Percentiles rank a stretch among this genome's conserved stretches.
Evolutionary conservation across 2,329 filamentous ascomycete genomes (phyloP).

Genomic region (Ascocoryne sarcoides): DNA sequence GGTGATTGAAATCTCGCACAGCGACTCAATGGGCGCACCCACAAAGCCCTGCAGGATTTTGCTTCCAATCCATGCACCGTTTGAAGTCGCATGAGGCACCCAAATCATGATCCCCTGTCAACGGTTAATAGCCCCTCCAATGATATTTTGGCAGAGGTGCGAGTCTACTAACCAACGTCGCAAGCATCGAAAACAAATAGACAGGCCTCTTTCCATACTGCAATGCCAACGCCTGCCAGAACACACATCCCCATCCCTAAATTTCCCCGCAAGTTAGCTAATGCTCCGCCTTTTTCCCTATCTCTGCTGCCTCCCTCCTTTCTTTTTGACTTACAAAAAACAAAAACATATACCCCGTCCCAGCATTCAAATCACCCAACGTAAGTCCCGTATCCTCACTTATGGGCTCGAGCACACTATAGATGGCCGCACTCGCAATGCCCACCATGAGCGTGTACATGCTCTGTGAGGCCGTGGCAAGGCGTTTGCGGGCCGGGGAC

Average conservation of each 20-base stretch:
- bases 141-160: slow-evolving; percentile 29
- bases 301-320: no score
- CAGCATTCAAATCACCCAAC: slow-evolving; percentile 36
- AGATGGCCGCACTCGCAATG: slow-evolving; percentile 40
- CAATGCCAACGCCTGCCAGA: slow-evolving; percentile 32
- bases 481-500: slow-evolving; percentile 27
- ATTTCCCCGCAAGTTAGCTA: background rate
- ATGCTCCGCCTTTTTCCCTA: no score
- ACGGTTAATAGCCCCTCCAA: slow-evolving; percentile 30
- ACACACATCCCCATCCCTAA: slow-evolving; percentile 27
- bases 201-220: slow-evolving; percentile 18
- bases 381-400: slow-evolving; percentile 38
- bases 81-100: slow-evolving; percentile 27
- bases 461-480: slow-evolving; percentile 23
- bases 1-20: slow-evolving; percentile 29
- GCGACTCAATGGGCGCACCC: slow-evolving; percentile 13
- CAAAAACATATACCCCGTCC: slow-evolving; percentile 44
- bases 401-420: slow-evolving; percentile 40
- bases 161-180: slow-evolving; percentile 30
- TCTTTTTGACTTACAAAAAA: slow-evolving; percentile 19
- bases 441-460: slow-evolving; percentile 41
- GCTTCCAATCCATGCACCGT: slow-evolving; percentile 30
- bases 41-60: slow-evolving; percentile 18
- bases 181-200: slow-evolving; percentile 27
- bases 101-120: slow-evolving; percentile 30